phyloP scores from a whole-genome alignment of 352 stramenopile genomes.

The Phytophthora vignae region DNA sequence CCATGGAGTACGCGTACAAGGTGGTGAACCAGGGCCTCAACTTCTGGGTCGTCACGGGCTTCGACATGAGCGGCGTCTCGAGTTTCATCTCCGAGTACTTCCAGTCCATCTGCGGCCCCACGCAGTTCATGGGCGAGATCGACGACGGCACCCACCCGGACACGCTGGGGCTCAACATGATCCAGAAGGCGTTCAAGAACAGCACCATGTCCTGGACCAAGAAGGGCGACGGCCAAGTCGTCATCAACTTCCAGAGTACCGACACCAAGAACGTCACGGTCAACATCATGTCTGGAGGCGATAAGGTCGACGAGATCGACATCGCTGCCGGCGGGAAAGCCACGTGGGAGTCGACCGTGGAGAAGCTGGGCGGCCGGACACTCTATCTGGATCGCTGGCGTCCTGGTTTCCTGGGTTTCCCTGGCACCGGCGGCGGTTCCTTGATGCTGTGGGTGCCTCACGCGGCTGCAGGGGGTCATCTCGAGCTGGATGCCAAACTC shows the following conservation, averaged over 20 bases:
- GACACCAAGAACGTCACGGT: slow-evolving; percentile 29
- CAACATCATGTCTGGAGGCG: slow-evolving; percentile 51
- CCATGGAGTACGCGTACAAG: slow-evolving; percentile 19
- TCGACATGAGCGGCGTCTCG: slow-evolving; percentile 33
- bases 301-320: slow-evolving; percentile 51
- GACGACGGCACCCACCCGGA: too few species aligned
- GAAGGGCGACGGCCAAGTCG: slow-evolving; percentile 47
- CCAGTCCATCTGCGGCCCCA: too few species aligned
- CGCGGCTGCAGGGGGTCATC: slow-evolving; percentile 25
- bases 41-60: slow-evolving; percentile 24
- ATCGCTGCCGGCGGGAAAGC: slow-evolving; percentile 46
- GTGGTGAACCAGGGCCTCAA: slow-evolving; percentile 24
- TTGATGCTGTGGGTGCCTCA: slow-evolving; percentile 16
- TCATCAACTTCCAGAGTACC: slow-evolving; percentile 48
- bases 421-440: slow-evolving; percentile 66
- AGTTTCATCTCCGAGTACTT: too few species aligned
- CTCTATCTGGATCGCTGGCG: slow-evolving; percentile 66
- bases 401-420: slow-evolving; percentile 57
- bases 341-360: slow-evolving; percentile 45
- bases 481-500: slow-evolving; percentile 41
- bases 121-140: too few species aligned
- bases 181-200: too few species aligned
- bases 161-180: too few species aligned
- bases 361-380: slow-evolving; percentile 56
- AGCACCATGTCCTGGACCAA: slow-evolving; percentile 51